Evolutionary conservation across 768 basidiomycete species (phyloP), one percentile per base, ranked within the genome.

Genomic region (Chiua virens): DNA sequence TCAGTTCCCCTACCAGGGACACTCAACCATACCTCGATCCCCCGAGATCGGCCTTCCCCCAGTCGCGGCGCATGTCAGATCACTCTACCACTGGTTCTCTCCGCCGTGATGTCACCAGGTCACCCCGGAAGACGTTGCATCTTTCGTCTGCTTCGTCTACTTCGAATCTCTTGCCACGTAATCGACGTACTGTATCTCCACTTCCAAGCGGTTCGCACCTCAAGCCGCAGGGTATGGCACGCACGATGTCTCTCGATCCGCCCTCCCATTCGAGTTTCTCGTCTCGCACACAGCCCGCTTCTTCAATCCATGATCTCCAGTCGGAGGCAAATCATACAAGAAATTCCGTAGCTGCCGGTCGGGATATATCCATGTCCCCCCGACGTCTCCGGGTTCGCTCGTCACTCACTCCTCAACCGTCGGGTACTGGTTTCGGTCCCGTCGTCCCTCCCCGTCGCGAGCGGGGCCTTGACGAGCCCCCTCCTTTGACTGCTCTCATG

Each of bases 191-290:
- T 7, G 53, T 71, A 17, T 79, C 79, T 40, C 79, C 80, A 21
- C 49, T 60, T 55, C 68, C 68, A 21, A 71, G 59, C 34, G 51
- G 54, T 43, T 59, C 68, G 1, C 55, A 59, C 37, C 65, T 73
- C 54, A 75, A 73, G 38, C 67, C 67, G 28, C 67, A 69, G 30
- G 58, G 54, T 27, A 38, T 75, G 42, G 68, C 73, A 42, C 82
- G 86, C 44, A 88, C 85, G 25, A 86, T 86, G 82, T 87, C 86
- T 40, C 81, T 86, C 64, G 87, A 89, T 67, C 86, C 85, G 5
- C 79, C 82, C 11, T 60, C 69, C 17, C 45, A 57, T 36, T 47
- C 63, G 15, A 53, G 52, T 43, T 59, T 64, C 35, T 58, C 52
- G 30, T 58, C 59, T 44, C 67, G 59, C 23, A 22, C 62, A 44